Conservation (phyloP, 2,329 filamentous ascomycete genomes). For the Calonectria montana region DNA sequence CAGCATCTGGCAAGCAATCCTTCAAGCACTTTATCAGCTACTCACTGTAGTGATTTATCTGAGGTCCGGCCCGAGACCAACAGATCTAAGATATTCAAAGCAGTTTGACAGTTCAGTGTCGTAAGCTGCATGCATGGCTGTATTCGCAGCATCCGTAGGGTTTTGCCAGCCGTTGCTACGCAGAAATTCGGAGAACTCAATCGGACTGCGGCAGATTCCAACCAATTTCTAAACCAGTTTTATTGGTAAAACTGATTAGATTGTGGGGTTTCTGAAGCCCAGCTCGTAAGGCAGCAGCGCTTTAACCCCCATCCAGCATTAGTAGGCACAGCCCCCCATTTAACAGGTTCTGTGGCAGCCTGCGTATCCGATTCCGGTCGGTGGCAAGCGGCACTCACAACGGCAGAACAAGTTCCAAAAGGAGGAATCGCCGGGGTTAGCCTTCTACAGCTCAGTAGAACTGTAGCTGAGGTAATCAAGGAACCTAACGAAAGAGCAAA, state of each 20-base stretch:
- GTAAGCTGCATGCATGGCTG: constrained; percentile 15
- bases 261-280: no score
- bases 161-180: constrained; percentile 15
- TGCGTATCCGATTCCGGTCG: not conserved
- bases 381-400: not conserved
- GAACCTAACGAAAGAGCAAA: not conserved
- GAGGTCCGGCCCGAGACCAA: constrained; percentile 5
- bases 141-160: constrained; percentile 6
- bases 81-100: constrained; percentile 15
- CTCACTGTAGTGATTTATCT: constrained; percentile 16
- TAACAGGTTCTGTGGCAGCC: not conserved
- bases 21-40: not conserved
- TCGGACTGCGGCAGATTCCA: constrained; percentile 16
- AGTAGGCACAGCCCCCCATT: not conserved
- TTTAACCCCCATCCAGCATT: not conserved
- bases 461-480: not conserved
- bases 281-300: not conserved
- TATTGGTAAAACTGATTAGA: no score
- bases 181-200: constrained; percentile 18
- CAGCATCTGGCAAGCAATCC: not conserved
- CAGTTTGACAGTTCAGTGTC: constrained; percentile 13
- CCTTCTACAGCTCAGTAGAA: not conserved
- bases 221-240: not conserved
- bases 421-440: not conserved
- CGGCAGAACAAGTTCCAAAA: not conserved